A percentile compares a stretch with the other conserved stretches of the same genome.
phyloP scores from a whole-genome alignment of 2,329 filamentous ascomycete species.

The Aspergillus brunneoviolaceus region DNA sequence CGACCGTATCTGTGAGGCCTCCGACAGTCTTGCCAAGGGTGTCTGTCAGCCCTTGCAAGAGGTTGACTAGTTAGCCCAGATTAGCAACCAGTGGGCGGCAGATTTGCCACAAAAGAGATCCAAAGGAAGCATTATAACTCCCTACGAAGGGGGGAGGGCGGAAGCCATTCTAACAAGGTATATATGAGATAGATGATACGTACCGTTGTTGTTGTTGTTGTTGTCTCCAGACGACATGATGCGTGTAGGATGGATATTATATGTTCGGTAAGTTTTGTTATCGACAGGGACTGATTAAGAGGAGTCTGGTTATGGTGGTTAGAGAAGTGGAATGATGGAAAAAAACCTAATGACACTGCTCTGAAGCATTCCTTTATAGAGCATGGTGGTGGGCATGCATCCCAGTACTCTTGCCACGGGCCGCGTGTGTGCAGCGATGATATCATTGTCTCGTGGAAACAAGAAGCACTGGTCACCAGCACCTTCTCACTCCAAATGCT shows the following conservation, averaged over 20 bases:
- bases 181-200: not conserved
- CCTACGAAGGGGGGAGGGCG: not conserved
- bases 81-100: not conserved
- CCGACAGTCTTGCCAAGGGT: conserved; percentile 15
- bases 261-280: too few species aligned
- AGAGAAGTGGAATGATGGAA: not conserved
- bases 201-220: conserved; percentile 8
- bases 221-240: conserved; percentile 2
- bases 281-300: not conserved
- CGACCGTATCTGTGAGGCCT: conserved; percentile 25
- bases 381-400: not conserved
- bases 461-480: not conserved
- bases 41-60: conserved; percentile 3
- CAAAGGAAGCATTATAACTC: not conserved
- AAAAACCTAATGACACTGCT: not conserved
- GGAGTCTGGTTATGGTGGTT: not conserved
- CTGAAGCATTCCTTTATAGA: not conserved
- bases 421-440: conserved; percentile 3
- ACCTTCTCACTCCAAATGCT: not conserved
- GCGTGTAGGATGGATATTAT: not conserved
- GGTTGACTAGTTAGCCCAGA: conserved; percentile 8
- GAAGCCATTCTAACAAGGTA: not conserved
- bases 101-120: not conserved
- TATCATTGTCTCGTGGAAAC: conserved; percentile 1
- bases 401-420: not conserved